Evolutionary conservation across 2,329 filamentous ascomycete genomes (phyloP).

Genomic region (Fusarium drepaniforme): DNA sequence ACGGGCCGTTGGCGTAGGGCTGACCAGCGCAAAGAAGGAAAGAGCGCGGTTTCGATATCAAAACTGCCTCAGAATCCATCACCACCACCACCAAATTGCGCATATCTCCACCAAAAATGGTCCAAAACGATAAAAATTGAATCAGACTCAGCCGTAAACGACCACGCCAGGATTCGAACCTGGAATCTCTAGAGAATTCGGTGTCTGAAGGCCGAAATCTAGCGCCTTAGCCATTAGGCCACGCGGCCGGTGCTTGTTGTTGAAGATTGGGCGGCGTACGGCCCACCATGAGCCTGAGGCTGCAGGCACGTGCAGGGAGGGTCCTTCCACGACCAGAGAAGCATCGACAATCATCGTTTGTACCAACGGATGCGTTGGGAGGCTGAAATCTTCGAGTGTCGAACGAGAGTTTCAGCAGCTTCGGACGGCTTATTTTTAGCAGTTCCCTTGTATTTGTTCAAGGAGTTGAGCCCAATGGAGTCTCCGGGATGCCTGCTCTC

Average conservation of each 20-base stretch:
- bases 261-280: neutral
- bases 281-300: neutral
- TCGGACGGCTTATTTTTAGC: neutral
- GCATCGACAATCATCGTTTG: neutral
- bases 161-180: conserved; percentile 53
- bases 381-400: neutral
- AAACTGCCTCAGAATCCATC: neutral
- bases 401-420: no score
- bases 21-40: neutral
- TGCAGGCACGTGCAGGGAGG: neutral
- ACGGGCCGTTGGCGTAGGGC: neutral
- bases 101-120: neutral
- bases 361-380: neutral
- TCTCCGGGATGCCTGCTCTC: neutral
- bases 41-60: neutral
- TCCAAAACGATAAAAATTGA: neutral
- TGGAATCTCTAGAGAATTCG: conserved; percentile 50
- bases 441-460: neutral
- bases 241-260: conserved; percentile 44
- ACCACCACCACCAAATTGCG: neutral
- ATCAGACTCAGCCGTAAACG: conserved; percentile 15
- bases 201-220: conserved; percentile 48
- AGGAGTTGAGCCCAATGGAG: neutral
- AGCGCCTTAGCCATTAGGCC: conserved; percentile 53
- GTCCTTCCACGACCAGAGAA: neutral